Conservation (phyloP, 805 yeast genomes). For the Suhomyces vadensis region DNA sequence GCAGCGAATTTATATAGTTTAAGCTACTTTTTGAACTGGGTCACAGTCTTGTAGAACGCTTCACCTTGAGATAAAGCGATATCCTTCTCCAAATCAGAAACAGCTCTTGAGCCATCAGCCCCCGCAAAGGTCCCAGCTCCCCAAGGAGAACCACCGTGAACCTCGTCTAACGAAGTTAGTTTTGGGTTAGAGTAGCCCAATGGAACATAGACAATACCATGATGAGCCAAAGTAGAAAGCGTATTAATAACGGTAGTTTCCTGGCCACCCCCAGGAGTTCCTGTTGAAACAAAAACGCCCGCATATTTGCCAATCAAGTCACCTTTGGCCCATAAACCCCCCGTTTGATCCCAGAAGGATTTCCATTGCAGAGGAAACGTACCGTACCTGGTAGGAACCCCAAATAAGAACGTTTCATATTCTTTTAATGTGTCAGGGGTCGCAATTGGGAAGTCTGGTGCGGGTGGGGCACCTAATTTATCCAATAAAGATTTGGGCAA, state of each 20-base stretch:
- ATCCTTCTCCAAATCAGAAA: conserved; percentile 20
- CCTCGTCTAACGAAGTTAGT: conserved; percentile 18
- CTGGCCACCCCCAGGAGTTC: conserved; percentile 27
- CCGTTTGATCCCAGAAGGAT: conserved; percentile 27
- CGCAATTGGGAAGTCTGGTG: conserved; percentile 25
- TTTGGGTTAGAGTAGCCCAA: conserved; percentile 23
- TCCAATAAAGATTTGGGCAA: conserved; percentile 56
- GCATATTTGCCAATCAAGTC: conserved; percentile 25
- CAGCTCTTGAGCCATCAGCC: conserved; percentile 22
- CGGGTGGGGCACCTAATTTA: conserved; percentile 59
- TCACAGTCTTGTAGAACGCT: conserved; percentile 18
- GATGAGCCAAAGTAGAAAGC: conserved; percentile 25
- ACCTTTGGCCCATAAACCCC: conserved; percentile 25
- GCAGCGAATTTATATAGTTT: neutral
- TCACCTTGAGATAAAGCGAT: conserved; percentile 25
- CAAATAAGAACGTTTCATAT: conserved; percentile 29
- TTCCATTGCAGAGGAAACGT: conserved; percentile 26
- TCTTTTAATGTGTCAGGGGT: conserved; percentile 20
- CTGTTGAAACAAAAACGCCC: conserved; percentile 27
- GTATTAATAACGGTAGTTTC: conserved; percentile 26
- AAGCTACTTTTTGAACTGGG: conserved; percentile 15
- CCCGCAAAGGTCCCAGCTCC: conserved; percentile 31
- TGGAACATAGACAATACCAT: conserved; percentile 27
- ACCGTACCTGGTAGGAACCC: conserved; percentile 28
- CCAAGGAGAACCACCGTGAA: conserved; percentile 30